Evolutionary conservation across 768 basidiomycete species (phyloP).

Genomic region (Asterophora lycoperdoides): DNA sequence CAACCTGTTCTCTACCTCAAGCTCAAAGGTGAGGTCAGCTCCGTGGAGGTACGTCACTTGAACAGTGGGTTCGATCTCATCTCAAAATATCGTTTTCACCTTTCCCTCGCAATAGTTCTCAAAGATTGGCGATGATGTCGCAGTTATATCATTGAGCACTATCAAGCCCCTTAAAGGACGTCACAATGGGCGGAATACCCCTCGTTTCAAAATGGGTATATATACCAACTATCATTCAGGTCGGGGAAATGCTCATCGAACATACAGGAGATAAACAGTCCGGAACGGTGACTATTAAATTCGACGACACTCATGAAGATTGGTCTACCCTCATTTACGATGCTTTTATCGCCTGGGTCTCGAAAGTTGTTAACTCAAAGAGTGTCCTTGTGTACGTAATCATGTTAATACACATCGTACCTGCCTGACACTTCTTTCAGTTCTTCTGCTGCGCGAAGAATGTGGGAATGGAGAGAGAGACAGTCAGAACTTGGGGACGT

Average conservation of each 20-base stretch:
- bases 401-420: no score
- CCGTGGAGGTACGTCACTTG: conserved; percentile 3
- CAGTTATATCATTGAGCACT: conserved; percentile 1
- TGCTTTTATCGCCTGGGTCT: conserved; percentile 12
- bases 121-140: background rate
- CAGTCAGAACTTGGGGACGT: background rate
- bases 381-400: conserved; percentile 1
- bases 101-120: background rate
- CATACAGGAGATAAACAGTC: conserved; percentile 9
- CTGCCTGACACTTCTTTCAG: background rate
- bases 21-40: background rate
- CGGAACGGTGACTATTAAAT: conserved; percentile 19
- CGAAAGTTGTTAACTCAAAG: background rate
- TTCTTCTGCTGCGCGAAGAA: background rate
- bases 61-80: background rate
- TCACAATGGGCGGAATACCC: background rate
- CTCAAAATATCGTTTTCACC: background rate
- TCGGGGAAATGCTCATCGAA: background rate
- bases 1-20: background rate
- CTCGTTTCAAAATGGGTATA: conserved; percentile 8
- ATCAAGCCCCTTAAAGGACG: background rate
- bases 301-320: conserved; percentile 8
- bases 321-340: background rate
- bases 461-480: conserved; percentile 6
- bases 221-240: background rate